A percentile compares a stretch with the other conserved stretches of the same genome.
These are phyloP conservation scores for Graphiopsis chlorocephala DNA, from an alignment of 2,329 filamentous ascomycete species.

Conservation along the genomic window DNA sequence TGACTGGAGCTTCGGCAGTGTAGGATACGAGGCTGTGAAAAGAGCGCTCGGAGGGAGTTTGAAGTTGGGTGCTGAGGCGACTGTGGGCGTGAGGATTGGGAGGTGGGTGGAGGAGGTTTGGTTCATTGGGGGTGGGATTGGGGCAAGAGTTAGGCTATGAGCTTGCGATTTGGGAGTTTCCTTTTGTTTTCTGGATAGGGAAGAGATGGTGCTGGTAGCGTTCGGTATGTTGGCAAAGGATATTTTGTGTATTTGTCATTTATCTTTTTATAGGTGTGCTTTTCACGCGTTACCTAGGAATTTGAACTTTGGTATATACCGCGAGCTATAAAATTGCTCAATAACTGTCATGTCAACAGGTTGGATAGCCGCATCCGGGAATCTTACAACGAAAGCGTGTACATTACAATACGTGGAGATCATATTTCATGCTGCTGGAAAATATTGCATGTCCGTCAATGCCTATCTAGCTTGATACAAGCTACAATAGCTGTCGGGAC, in stretches of 20 bases:
- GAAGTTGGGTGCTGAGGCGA: conserved; percentile 73
- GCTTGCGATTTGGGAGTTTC: not conserved
- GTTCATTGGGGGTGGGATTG: conserved; percentile 46
- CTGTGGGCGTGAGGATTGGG: conserved; percentile 71
- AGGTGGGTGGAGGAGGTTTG: conserved; percentile 73
- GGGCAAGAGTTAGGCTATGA: conserved; percentile 47
- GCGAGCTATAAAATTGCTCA: too few relatives aligned
- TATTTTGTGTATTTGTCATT: not conserved
- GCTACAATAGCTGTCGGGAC: too few relatives aligned
- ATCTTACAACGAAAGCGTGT: too few relatives aligned
- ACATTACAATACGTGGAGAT: not conserved
- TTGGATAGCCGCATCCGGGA: too few relatives aligned
- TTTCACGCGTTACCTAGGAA: too few relatives aligned
- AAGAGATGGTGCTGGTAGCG: not conserved
- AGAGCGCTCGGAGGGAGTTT: conserved; percentile 77
- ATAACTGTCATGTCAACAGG: too few relatives aligned
- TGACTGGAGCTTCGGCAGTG: conserved; percentile 69
- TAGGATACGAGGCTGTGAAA: conserved; percentile 79
- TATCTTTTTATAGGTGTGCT: not conserved
- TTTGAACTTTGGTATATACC: too few relatives aligned
- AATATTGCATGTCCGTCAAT: too few relatives aligned
- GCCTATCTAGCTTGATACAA: too few relatives aligned
- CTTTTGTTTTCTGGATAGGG: not conserved
- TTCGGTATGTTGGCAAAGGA: not conserved
- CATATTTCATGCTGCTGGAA: too few relatives aligned